Evolutionary conservation across 2,329 filamentous ascomycete species (phyloP), one percentile per base, ranked within the genome.

Genomic region (Colletotrichum gloeosporioides): DNA sequence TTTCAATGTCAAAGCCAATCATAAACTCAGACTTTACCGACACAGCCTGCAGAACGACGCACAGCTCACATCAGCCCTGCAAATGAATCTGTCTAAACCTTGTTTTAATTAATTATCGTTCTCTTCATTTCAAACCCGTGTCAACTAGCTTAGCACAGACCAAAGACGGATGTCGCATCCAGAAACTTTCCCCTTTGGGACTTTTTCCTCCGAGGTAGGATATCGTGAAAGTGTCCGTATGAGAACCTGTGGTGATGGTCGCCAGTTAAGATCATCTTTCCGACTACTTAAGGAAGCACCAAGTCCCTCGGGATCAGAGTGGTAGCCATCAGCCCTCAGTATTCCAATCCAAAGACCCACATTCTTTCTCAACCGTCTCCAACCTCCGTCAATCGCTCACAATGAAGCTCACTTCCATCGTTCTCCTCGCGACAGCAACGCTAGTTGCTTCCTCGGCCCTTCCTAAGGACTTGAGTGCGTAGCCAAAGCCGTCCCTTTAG

Each of bases 221-320:
- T n/a, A 49, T 49, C 44, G 44, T 49, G 44, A 22, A 49, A 49
- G 44, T 49, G 6, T 49, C 44, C 44, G 44, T 22, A 22, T 22
- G 44, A 0, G n/a, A 13, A 22, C 3, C 0, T 49, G 0, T 4
- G 44, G n/a, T 34, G n/a, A 49, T 49, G n/a, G n/a, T 49, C 10
- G 1, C 44, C 44, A 49, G 44, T 22, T n/a, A 49, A 3, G 6
- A 22, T 0, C 6, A 22, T 49, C 0, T 0, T 49, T 49, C 6
- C 22, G 44, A 22, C 44, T 49, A 49, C 44, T 49, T 22, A 13
- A 49, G 44, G 44, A 49, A 49, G 44, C 44, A n/a, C 10, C n/a
- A 8, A 49, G 44, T 49, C 44, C 8, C n/a, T 49, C 10, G 10
- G n/a, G 4, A 49, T 49, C 6, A 49, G n/a, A 13, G n/a, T 13